Base-by-base conservation (phyloP, 345 rosid species). In the Schrenkiella parvula region DNA sequence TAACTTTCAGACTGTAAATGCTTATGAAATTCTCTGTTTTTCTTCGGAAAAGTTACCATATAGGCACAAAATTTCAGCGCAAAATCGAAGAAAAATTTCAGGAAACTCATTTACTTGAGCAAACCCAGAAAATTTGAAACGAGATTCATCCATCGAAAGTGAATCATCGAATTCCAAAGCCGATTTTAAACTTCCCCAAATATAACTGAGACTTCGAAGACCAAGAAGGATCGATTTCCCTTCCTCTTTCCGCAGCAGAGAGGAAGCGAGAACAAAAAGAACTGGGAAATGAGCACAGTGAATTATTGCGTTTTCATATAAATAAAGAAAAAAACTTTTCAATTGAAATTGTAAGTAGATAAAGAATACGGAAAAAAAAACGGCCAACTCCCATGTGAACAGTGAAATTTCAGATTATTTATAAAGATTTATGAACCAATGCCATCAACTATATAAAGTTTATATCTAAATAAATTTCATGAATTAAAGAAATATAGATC, bases 91-190 rank as follows among this genome's bases (percentile, higher is more conserved):
- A 62, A 14, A 0, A 6, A 5, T 6, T 59, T 25, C 29, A 18
- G 8, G 44, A 60, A 61, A 14, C 35, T 25, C 50, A 39, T 63
- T 71, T 52, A 71, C 76, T 50, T 39, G 60, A 47, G 60, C 42
- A 60, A 47, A 58, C 18, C 28, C 21, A 10, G 68, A 17, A 50
- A 18, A 19, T 59, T 29, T 1, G 60, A 47, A 18, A 37, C n/a
- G 50, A 59, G 67, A 59, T 47, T 47, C 59, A 70, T 44, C 23
- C 2, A 69, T 34, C 19, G 6, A 28, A 1, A 18, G 51, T 7
- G 17, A 2, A 4, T 1, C 39, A 5, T 39, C 56, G 28, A 25
- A 59, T 58, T 70, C 28, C 12, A 32, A 6, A 57, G 37, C 38
- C 39, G 14, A 37, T 22, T 44, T 44, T 15, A 8, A 44, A 12